Evolutionary conservation across 306 rosid genomes (phyloP), one percentile per base, ranked within the genome.

Genomic region (Biancaea sappan): DNA sequence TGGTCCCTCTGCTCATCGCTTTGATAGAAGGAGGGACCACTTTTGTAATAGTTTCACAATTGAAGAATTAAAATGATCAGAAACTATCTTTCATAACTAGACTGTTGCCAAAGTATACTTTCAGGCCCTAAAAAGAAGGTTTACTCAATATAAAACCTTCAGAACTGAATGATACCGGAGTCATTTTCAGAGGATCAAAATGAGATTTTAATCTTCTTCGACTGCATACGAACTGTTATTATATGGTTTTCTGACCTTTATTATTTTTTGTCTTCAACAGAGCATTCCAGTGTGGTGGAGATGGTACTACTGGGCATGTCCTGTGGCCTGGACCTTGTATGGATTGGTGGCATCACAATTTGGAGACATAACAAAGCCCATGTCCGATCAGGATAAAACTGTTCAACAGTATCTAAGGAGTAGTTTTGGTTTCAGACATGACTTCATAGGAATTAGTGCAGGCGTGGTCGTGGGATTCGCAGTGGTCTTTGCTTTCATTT

Each of bases 281-380:
- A 81, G 84, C 59, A 84, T 86, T 58, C 94, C 91, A 4, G 59
- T 84, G 28, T 89, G 94, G 94, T 89, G 94, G 94, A 79, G 80
- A 65, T 89, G 94, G 94, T 89, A 86, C 57, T 84, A 80, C 13
- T 86, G 94, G 91, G 57, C 53, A 22, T 81, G 87, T 40, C 94
- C 91, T 0, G 69, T 83, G 14, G 78, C 88, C 1, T 87, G 94
- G 94, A 86, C 81, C 2, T 59, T 86, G 54, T 86, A 88, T 67
- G 93, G 93, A 72, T 21, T 88, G 72, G 73, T 84, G 10, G 83
- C 76, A 52, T 85, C 94, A 38, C 91, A 89, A 41, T 89, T 62
- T 41, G 88, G 85, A 77, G 85, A 84, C 2, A 3, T 57, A 15
- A 65, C 50, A 6, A 40, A 14, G 14, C 0, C 1, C 9, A 25